phyloP scores from a whole-genome alignment of 2,329 filamentous ascomycete species.

The Aspergillus intermedius region DNA sequence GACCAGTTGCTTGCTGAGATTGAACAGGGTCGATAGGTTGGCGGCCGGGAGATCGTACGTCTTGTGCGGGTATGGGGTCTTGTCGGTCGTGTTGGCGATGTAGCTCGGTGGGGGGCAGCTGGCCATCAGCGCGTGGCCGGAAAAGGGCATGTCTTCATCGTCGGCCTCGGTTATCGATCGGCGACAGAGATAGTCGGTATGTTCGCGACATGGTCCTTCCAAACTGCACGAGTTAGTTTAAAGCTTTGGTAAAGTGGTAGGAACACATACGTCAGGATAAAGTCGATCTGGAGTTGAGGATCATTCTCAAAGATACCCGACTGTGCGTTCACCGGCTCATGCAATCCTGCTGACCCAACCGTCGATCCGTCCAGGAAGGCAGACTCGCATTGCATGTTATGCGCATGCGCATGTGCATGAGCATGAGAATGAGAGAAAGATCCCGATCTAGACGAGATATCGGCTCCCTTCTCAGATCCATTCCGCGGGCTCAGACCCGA shows the following conservation, averaged over 20 bases:
- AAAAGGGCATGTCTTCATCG: constrained; percentile 57
- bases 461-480: constrained; percentile 19
- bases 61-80: constrained; percentile 57
- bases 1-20: constrained; percentile 74
- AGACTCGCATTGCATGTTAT: background rate
- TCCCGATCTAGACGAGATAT: constrained; percentile 13
- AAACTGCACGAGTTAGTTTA: constrained; percentile 31
- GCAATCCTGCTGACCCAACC: constrained; percentile 7
- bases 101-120: constrained; percentile 71
- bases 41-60: constrained; percentile 73
- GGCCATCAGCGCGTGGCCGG: constrained; percentile 90
- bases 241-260: too few relatives aligned
- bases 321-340: constrained; percentile 16
- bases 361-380: constrained; percentile 19
- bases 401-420: background rate
- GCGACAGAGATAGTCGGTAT: constrained; percentile 84
- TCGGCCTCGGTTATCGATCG: constrained; percentile 52
- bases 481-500: constrained; percentile 26
- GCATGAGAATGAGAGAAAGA: background rate
- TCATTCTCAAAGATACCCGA: constrained; percentile 40
- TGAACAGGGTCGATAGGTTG: constrained; percentile 73
- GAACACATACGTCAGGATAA: constrained; percentile 39
- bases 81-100: constrained; percentile 47
- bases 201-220: constrained; percentile 48
- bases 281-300: constrained; percentile 43